phyloP scores from a whole-genome alignment of 2,329 filamentous ascomycete species.

The Monilinia aucupariae region DNA sequence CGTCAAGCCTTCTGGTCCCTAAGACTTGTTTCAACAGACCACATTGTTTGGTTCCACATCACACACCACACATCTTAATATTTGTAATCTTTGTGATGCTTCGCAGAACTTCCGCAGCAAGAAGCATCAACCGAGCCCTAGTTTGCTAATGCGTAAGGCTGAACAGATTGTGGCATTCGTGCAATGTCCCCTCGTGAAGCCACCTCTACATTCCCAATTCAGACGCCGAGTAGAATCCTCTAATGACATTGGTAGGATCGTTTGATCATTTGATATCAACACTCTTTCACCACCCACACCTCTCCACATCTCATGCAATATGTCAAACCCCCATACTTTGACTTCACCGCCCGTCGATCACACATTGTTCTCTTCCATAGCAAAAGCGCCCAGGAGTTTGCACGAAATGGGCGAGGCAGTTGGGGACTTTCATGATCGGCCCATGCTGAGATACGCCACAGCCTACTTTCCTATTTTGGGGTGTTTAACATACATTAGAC shows the following conservation, averaged over 20 bases:
- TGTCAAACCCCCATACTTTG: constrained; percentile 3
- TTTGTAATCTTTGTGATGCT: neutral
- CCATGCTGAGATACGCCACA: neutral
- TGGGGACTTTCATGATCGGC: neutral
- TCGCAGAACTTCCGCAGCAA: neutral
- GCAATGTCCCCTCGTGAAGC: neutral
- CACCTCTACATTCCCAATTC: neutral
- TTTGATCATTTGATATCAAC: constrained; percentile 8
- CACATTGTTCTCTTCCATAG: neutral
- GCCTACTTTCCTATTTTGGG: neutral
- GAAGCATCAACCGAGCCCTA: neutral
- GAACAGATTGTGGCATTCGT: neutral
- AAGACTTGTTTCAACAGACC: neutral
- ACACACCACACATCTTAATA: neutral
- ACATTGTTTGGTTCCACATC: neutral
- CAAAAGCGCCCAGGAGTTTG: constrained; percentile 11
- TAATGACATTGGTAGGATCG: neutral
- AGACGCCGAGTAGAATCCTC: constrained; percentile 8
- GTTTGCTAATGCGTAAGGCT: constrained; percentile 2
- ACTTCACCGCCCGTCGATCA: constrained; percentile 12
- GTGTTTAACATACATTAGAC: constrained; percentile 4
- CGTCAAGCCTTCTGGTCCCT: constrained; percentile 7
- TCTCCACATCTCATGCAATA: constrained; percentile 1
- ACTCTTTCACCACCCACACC: constrained; percentile 3
- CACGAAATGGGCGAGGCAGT: neutral